A percentile compares a stretch with the other conserved stretches of the same genome.
phyloP scores from a whole-genome alignment of 345 rosid species.

The Ceriops tagal region DNA sequence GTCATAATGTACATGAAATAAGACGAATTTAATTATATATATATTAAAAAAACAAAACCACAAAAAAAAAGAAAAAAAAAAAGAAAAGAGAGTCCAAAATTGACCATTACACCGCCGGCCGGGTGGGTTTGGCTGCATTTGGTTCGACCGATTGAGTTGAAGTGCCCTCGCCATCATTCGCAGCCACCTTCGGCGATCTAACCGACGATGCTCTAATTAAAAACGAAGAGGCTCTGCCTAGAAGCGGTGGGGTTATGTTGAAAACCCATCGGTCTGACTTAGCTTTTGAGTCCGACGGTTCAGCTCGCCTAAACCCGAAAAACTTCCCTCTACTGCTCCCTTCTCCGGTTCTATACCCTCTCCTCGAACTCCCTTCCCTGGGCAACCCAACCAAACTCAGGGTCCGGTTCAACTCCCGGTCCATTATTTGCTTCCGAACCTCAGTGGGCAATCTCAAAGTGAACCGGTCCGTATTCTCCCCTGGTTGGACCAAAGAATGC shows the following conservation, averaged over 20 bases:
- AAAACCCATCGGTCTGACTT: conserved; percentile 61
- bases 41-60: not conserved
- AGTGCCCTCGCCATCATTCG: conserved; percentile 32
- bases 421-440: conserved; percentile 56
- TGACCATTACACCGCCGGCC: conserved; percentile 46
- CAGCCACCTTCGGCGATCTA: conserved; percentile 38
- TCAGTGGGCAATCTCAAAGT: not conserved
- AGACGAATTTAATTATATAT: no score
- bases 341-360: conserved; percentile 34
- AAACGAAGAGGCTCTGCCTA: conserved; percentile 49
- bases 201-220: conserved; percentile 24
- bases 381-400: conserved; percentile 53
- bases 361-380: conserved; percentile 48
- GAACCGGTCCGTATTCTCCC: not conserved
- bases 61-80: not conserved
- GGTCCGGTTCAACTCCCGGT: conserved; percentile 58
- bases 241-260: conserved; percentile 38
- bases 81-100: not conserved
- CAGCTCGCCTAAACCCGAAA: conserved; percentile 22
- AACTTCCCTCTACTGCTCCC: conserved; percentile 38
- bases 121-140: conserved; percentile 24
- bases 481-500: not conserved
- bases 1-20: no score
- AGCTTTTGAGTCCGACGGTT: conserved; percentile 22
- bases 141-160: conserved; percentile 29